Evolutionary conservation across 1,139 yeast species (phyloP), one percentile per base, ranked within the genome.

Genomic region (Kurtzmaniella natalensis): DNA sequence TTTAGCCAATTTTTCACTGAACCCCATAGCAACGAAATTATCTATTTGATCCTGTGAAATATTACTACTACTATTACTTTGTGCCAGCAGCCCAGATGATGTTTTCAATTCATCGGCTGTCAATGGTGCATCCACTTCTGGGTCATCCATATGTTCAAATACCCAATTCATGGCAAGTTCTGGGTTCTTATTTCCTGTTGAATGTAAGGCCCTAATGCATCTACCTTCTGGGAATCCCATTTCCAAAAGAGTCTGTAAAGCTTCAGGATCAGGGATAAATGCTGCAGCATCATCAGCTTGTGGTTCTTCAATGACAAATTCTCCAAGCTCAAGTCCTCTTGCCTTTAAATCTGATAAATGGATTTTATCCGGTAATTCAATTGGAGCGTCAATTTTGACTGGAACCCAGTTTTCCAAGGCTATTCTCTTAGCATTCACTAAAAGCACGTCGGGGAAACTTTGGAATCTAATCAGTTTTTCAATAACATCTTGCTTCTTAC

Each of bases 161-260:
- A 94, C 53, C 96, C 97, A 88, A 48, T 86, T 85, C 84, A 86
- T 81, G 0, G 97, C 96, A 4, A 69, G 71, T 46, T 92, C 97
- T 0, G 85, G 68, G 33, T 64, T 64, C 3, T 54, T 47, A 47
- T 86, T 88, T 0, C 88, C 94, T 0, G 95, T 86, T 25, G 73
- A 59, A 47, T 70, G 80, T 21, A 92, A 63, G 0, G 92, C 96
- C 48, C 79, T 77, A 22, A 68, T 64, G 28, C 81, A 70, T 32
- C 94, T 70, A 14, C 71, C 70, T 36, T 72, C 75, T 0, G 92
- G 76, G 55, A 92, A 92, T n/a, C 98, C 98, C 96, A 89, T 92
- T 19, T 75, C 76, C 37, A 66, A 55, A 17, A 94, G 70, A 40
- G 71, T 70, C 5, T 64, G 57, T 44, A 87, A 45, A 0, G 78